phyloP scores from a whole-genome alignment of 2,329 filamentous ascomycete species.

The Penicillium expansum region DNA sequence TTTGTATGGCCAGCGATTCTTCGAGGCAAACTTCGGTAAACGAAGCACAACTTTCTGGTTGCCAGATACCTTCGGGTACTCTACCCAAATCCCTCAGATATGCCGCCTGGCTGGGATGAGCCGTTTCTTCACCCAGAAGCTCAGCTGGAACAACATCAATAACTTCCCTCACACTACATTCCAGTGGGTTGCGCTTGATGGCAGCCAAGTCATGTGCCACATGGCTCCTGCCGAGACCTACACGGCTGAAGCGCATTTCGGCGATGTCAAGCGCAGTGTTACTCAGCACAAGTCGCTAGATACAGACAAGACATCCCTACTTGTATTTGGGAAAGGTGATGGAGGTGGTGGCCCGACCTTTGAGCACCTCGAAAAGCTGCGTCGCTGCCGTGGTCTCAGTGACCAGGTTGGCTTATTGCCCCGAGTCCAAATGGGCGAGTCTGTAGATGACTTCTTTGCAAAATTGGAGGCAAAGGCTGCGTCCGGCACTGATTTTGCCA shows the following conservation, averaged over 20 bases:
- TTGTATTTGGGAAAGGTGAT: slow-evolving; percentile 96
- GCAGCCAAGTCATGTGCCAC: slow-evolving; percentile 94
- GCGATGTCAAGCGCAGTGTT: slow-evolving; percentile 85
- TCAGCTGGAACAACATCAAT: slow-evolving; percentile 99
- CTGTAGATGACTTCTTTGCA: slow-evolving; percentile 93
- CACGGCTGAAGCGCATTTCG: slow-evolving; percentile 90
- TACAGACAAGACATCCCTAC: slow-evolving; percentile 81
- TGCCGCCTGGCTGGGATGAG: slow-evolving; percentile 94
- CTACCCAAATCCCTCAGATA: slow-evolving; percentile 87
- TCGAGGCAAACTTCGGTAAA: slow-evolving; percentile 86
- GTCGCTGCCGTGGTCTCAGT: slow-evolving; percentile 84
- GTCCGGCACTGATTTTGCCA: slow-evolving; percentile 69
- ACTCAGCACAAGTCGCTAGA: slow-evolving; percentile 94
- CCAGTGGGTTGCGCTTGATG: slow-evolving; percentile 95
- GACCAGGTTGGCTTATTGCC: slow-evolving; percentile 82
- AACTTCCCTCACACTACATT: slow-evolving; percentile 98
- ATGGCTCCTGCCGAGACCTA: slow-evolving; percentile 97
- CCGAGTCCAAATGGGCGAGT: slow-evolving; percentile 81
- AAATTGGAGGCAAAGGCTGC: slow-evolving; percentile 73
- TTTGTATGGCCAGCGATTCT: slow-evolving; percentile 91
- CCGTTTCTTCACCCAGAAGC: slow-evolving; percentile 94
- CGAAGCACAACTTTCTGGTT: slow-evolving; percentile 94
- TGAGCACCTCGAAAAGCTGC: slow-evolving; percentile 90
- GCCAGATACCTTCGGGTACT: slow-evolving; percentile 97
- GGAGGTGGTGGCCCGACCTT: slow-evolving; percentile 93